Percentiles rank a stretch among this genome's conserved stretches.
phyloP scores from a whole-genome alignment of 306 rosid species.

The Quercus wislizeni region DNA sequence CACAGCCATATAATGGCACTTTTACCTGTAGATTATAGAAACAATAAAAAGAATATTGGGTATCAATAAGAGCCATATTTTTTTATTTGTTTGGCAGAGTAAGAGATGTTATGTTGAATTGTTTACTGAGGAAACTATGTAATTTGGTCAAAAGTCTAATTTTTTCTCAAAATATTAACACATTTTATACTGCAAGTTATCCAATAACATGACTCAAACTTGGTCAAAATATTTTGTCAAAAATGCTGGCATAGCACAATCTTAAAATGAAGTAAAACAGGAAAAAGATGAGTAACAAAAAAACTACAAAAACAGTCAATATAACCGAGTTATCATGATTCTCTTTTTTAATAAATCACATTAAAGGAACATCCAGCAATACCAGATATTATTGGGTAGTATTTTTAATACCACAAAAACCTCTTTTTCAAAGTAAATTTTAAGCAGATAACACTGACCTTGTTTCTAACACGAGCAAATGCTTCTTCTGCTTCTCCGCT shows the following conservation, averaged over 20 bases:
- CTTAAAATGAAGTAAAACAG: background rate
- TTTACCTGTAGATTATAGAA: conserved; percentile 59
- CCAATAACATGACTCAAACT: background rate
- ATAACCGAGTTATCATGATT: background rate
- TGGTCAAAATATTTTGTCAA: background rate
- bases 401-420: background rate
- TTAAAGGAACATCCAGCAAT: background rate
- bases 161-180: background rate
- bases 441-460: conserved; percentile 44
- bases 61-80: background rate
- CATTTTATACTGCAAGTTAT: background rate
- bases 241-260: background rate
- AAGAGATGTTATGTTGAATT: background rate
- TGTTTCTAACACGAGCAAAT: conserved; percentile 75
- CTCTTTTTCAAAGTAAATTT: background rate
- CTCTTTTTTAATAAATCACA: background rate
- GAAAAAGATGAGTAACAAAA: background rate
- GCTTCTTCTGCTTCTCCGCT: conserved; percentile 78
- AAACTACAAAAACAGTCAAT: background rate
- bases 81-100: background rate
- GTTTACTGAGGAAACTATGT: background rate
- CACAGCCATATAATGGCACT: conserved; percentile 89
- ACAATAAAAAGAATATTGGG: background rate
- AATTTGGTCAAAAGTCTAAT: background rate
- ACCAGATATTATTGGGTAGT: background rate